Conservation (phyloP, 352 stramenopile species). For the Pythium dissotocum region DNA sequence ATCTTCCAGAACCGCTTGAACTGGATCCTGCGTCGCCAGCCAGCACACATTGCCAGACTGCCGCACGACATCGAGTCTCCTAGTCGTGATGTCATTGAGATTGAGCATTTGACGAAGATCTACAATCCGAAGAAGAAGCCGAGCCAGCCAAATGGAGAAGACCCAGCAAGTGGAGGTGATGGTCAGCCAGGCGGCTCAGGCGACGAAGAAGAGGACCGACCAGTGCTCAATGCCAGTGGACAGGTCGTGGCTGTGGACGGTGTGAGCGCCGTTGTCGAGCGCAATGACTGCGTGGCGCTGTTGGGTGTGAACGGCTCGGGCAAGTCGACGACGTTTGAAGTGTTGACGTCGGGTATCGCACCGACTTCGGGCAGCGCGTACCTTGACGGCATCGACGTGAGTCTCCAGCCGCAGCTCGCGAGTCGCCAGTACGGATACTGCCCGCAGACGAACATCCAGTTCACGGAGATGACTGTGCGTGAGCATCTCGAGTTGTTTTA, state of each 20-base stretch:
- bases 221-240: constrained; percentile 39
- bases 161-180: neutral
- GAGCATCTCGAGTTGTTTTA: constrained; percentile 81
- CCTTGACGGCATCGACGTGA: constrained; percentile 67
- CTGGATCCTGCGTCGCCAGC: constrained; percentile 25
- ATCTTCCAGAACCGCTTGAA: constrained; percentile 41
- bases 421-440: constrained; percentile 79
- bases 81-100: constrained; percentile 49
- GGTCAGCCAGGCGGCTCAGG: neutral
- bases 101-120: constrained; percentile 55
- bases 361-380: constrained; percentile 64
- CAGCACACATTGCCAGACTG: neutral
- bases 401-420: constrained; percentile 45
- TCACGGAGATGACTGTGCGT: constrained; percentile 64
- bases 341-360: constrained; percentile 91
- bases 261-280: constrained; percentile 83
- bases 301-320: constrained; percentile 94
- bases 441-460: constrained; percentile 76
- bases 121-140: constrained; percentile 54
- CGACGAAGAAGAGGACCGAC: constrained; percentile 18
- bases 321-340: constrained; percentile 97
- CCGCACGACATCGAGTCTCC: constrained; percentile 26
- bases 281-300: constrained; percentile 90
- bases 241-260: constrained; percentile 73
- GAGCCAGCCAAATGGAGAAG: neutral